Conservation (phyloP, 306 rosid species). For the Ochetophila trinervis region DNA sequence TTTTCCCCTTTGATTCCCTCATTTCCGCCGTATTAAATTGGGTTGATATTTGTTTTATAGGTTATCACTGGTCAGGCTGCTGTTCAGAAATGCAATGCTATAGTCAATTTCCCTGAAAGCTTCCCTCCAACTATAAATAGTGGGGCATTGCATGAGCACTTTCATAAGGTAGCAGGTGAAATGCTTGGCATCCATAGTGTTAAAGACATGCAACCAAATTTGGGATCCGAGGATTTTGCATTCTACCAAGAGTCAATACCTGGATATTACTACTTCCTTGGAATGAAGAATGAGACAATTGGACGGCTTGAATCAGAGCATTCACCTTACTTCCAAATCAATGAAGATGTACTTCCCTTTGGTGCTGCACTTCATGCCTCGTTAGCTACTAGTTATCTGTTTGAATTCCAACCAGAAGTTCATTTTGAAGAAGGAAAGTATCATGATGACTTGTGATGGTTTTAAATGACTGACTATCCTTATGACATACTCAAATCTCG, state of each 20-base stretch:
- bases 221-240: conserved; percentile 68
- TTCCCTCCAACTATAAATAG: conserved; percentile 54
- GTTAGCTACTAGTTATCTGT: conserved; percentile 55
- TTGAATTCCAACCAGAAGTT: conserved; percentile 27
- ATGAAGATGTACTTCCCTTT: conserved; percentile 62
- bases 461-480: conserved; percentile 7
- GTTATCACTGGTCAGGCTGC: conserved; percentile 71
- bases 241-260: conserved; percentile 69
- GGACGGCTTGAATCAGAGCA: conserved; percentile 34
- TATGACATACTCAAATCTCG: too few relatives aligned
- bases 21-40: neutral
- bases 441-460: conserved; percentile 45
- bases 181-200: conserved; percentile 55
- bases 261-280: conserved; percentile 54
- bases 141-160: conserved; percentile 47
- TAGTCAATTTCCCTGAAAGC: conserved; percentile 41
- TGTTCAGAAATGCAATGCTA: conserved; percentile 77
- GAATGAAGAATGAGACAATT: conserved; percentile 47
- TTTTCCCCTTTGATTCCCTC: neutral
- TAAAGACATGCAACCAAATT: conserved; percentile 35
- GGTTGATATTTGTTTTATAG: conserved; percentile 31
- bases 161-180: conserved; percentile 43
- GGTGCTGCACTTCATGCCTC: conserved; percentile 87
- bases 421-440: conserved; percentile 15
- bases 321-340: conserved; percentile 54